Evolutionary conservation across 345 rosid genomes (phyloP), one percentile per base, ranked within the genome.

Genomic region (Gossypium sturtianum): DNA sequence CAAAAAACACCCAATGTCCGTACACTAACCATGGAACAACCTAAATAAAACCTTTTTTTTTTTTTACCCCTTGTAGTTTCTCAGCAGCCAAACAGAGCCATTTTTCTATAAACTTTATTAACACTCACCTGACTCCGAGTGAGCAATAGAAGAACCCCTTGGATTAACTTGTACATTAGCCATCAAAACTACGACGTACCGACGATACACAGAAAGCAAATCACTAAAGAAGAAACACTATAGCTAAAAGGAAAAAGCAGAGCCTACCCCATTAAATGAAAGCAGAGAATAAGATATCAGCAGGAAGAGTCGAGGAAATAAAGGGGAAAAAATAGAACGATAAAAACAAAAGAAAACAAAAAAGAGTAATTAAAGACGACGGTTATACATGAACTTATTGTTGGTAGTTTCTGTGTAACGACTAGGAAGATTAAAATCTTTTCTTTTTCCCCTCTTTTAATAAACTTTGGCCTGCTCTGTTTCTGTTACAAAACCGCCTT

Each of bases 241-340:
- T 4, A 22, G 72, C 38, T 41, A 66, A 48, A 19, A 70, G 20
- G 19, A 4, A 3, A 47, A 15, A 52, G 68, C 66, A 72, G 66
- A 77, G 76, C 69, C 84, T 71, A 83, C 73, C 84, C 85, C 90
- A 85, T 85, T 82, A 80, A 54, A 87, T 54, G 86, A 83, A 83
- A 83, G 75, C 71, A 70, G 66, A 71, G 77, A 58, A 58, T 10
- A 80, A 47, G 54, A 67, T 64, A 34, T 43, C 71, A 67, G 48
- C 12, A 7, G 70, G 13, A 7, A 62, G 77, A 61, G 53, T 47
- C 34, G 43, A 34, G 41, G 41, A 47, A 67, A 67, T 23, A 47
- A 34, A 47, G 19, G 57, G 15, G 47, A 17, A 9, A 44, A 73
- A 72, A 20, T 15, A 53, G 4, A 12, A 52, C 9, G 59, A 10